Base-by-base conservation (phyloP, 768 basidiomycete genomes). In the Dacryopinax primogenitus region DNA sequence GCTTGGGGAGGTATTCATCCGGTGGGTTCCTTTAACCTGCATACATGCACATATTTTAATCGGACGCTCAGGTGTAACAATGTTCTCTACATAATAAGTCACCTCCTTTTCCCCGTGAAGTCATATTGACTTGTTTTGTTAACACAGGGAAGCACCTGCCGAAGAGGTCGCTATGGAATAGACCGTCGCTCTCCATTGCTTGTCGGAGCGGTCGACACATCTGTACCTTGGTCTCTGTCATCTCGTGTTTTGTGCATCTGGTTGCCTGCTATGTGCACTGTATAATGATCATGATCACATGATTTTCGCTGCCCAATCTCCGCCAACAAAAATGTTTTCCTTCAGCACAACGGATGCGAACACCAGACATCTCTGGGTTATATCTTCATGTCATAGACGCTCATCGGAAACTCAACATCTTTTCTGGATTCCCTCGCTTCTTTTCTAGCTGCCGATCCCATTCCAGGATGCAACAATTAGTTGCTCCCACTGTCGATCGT, bases 1-100 rank as follows among this genome's bases (percentile, higher is more conserved):
- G 1, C 79, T 99, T n/a, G 96, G 96, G 69, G 96, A 99, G 77
- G 93, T 99, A 45, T 97, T 98, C 78, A 96, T 99, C 74, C 84
- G 96, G 92, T 92, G 72, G 67, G 87, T 73, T 35, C 7, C 4
- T 44, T 33, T 33, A 65, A 51, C 21, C 12, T 65, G n/a, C 33
- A n/a, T 61, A 61, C 2, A 36, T 65, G 6, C 21, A 6, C 33
- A 23, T 26, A 41, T 65, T 1, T 28, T 66, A 21, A 44, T 28
- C 44, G 12, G 3, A 13, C 32, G 7, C 15, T 28, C 67, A 92
- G 90, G 70, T 92, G 90, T 80, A 96, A 96, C 80, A 96, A 96
- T 71, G 93, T 96, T 26, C 82, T 96, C 65, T 96, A 95, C 75
- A 94, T 96, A 70, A 91, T 90, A 83, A 88, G 88, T 90, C 26